Conservation (phyloP, 768 basidiomycete genomes). For the Clathrus columnatus region DNA sequence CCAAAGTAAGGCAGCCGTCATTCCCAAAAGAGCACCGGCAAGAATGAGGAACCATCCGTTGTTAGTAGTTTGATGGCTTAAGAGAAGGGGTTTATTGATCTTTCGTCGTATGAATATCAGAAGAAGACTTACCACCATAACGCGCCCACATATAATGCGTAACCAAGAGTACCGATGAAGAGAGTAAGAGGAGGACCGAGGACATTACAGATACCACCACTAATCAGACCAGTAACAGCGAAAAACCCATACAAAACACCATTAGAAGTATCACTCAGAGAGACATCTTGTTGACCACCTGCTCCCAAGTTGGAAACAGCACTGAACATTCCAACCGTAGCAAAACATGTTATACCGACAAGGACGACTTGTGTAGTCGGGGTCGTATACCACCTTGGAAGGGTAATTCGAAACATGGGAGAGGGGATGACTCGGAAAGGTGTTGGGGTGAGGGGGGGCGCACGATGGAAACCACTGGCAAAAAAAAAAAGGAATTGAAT, state of each 20-base stretch:
- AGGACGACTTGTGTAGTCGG: conserved; percentile 28
- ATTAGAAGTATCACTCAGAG: conserved; percentile 32
- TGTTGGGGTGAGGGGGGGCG: neutral
- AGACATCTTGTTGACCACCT: conserved; percentile 31
- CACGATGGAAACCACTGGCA: neutral
- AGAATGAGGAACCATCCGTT: conserved; percentile 38
- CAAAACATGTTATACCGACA: conserved; percentile 28
- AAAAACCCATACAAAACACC: conserved; percentile 28
- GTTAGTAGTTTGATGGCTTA: conserved; percentile 30
- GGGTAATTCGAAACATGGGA: neutral
- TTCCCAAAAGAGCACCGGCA: conserved; percentile 41
- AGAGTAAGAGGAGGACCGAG: conserved; percentile 45
- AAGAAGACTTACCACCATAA: conserved; percentile 28
- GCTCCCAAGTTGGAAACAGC: conserved; percentile 31
- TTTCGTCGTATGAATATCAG: neutral
- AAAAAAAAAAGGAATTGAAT: neutral
- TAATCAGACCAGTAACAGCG: no score
- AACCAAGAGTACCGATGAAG: conserved; percentile 42
- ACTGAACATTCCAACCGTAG: conserved; percentile 31
- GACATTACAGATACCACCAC: conserved; percentile 14
- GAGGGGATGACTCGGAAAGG: no score
- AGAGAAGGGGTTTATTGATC: conserved; percentile 6
- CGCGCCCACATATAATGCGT: conserved; percentile 40
- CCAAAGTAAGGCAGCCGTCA: conserved; percentile 46
- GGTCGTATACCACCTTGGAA: conserved; percentile 10